phyloP scores from a whole-genome alignment of 176 grass and related monocot species.

The Panicum miliaceum region DNA sequence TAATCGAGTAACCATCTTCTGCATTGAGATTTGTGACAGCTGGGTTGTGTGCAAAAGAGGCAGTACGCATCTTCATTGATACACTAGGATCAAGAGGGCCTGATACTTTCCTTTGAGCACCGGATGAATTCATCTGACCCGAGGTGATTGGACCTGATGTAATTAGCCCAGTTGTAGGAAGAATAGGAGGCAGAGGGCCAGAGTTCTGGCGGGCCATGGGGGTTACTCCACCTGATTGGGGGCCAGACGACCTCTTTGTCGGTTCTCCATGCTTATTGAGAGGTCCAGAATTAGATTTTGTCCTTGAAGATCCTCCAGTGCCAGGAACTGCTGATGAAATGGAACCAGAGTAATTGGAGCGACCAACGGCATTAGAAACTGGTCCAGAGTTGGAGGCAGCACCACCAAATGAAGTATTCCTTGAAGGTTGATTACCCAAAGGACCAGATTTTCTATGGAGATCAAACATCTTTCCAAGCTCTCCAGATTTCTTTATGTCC shows the following conservation, averaged over 20 bases:
- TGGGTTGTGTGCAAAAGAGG: conserved; percentile 69
- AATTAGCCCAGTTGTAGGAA: conserved; percentile 84
- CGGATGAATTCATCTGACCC: conserved; percentile 68
- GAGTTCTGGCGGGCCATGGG: conserved; percentile 75
- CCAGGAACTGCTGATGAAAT: conserved; percentile 64
- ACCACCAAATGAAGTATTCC: conserved; percentile 62
- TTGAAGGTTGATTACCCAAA: conserved; percentile 62
- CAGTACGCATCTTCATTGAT: conserved; percentile 62
- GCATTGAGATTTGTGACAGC: conserved; percentile 72
- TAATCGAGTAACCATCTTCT: conserved; percentile 63
- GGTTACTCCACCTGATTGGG: conserved; percentile 78
- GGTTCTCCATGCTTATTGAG: conserved; percentile 90
- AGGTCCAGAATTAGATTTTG: conserved; percentile 93
- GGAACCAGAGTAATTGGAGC: conserved; percentile 70
- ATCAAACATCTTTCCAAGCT: conserved; percentile 86
- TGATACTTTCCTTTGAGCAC: conserved; percentile 62
- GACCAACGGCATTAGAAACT: conserved; percentile 49
- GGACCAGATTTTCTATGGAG: conserved; percentile 80
- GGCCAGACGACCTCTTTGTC: conserved; percentile 70
- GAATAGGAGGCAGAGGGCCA: conserved; percentile 66
- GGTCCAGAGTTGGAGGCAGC: conserved; percentile 70
- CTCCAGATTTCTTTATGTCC: conserved; percentile 87
- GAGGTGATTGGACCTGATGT: conserved; percentile 87
- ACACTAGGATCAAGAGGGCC: conserved; percentile 55
- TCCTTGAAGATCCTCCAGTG: conserved; percentile 61